Conservation (phyloP, 805 yeast species). For the Pichia californica region DNA sequence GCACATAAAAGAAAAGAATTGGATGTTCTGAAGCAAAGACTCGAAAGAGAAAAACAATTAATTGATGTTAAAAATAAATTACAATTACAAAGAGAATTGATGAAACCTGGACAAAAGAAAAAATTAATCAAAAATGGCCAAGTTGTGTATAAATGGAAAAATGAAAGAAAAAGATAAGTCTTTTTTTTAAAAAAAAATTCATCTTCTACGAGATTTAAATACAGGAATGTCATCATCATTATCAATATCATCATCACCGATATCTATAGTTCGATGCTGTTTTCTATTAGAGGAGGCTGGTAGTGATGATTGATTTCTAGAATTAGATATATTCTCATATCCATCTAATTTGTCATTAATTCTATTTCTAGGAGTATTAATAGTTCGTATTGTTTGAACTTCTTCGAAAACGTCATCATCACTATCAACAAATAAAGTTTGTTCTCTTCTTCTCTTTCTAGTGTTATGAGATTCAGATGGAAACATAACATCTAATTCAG, state of each 20-base stretch:
- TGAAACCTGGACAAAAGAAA: conserved; percentile 86
- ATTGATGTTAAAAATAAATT: conserved; percentile 62
- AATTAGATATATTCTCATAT: not conserved
- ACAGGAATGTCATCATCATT: conserved; percentile 27
- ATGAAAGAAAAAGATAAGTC: conserved; percentile 51
- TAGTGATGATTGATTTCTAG: not conserved
- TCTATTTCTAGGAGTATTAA: not conserved
- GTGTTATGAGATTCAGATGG: not conserved
- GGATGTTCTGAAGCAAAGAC: conserved; percentile 52
- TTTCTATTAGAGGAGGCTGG: no score
- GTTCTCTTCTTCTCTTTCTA: conserved; percentile 3
- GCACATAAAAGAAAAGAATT: conserved; percentile 48
- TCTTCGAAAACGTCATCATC: not conserved
- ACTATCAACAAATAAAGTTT: conserved; percentile 11
- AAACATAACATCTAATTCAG: conserved; percentile 7
- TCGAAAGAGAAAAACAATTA: conserved; percentile 66
- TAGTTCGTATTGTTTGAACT: no score
- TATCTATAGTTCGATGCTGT: not conserved
- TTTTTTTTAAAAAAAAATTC: not conserved
- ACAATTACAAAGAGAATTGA: conserved; percentile 75
- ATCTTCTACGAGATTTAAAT: conserved; percentile 24
- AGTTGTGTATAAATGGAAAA: conserved; percentile 77
- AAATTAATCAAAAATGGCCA: conserved; percentile 65
- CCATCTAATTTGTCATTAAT: not conserved
- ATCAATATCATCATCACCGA: not conserved